Evolutionary conservation across 176 grass and related monocot genomes (phyloP).

Genomic region (Thalia dealbata): DNA sequence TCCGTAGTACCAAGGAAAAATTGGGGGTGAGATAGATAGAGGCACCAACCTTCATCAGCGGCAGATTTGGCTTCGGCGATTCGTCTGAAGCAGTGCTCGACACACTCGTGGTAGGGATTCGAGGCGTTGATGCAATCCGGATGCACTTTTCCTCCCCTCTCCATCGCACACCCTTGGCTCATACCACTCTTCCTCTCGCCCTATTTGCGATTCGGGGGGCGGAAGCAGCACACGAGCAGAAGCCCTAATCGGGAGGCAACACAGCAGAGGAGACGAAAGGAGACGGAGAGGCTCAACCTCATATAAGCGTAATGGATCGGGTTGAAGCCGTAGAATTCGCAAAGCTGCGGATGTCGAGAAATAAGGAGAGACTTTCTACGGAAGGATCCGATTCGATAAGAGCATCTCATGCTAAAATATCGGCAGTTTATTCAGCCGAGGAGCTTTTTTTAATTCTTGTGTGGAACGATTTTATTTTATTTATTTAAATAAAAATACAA

Average conservation of each 20-base stretch:
- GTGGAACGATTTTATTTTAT: too few relatives aligned
- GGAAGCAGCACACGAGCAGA: too few relatives aligned
- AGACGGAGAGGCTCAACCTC: too few relatives aligned
- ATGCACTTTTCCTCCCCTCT: conserved; percentile 20
- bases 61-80: conserved; percentile 45
- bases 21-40: not conserved
- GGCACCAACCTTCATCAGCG: conserved; percentile 1
- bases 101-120: conserved; percentile 56
- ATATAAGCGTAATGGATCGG: too few relatives aligned
- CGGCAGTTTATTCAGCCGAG: too few relatives aligned
- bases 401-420: not conserved
- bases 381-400: not conserved
- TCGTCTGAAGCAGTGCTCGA: conserved; percentile 48
- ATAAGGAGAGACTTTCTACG: too few relatives aligned
- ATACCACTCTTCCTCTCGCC: too few relatives aligned
- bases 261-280: not conserved
- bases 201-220: too few relatives aligned
- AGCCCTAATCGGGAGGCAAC: not conserved
- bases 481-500: too few relatives aligned
- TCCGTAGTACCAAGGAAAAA: not conserved
- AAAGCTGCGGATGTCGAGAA: not conserved
- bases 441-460: too few relatives aligned
- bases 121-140: conserved; percentile 65
- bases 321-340: too few relatives aligned
- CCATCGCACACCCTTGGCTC: not conserved